A percentile compares a stretch with the other conserved stretches of the same genome.
These are phyloP conservation scores for Helminthosporium solani DNA, from an alignment of 2,329 filamentous ascomycete species.

Conservation along the genomic window DNA sequence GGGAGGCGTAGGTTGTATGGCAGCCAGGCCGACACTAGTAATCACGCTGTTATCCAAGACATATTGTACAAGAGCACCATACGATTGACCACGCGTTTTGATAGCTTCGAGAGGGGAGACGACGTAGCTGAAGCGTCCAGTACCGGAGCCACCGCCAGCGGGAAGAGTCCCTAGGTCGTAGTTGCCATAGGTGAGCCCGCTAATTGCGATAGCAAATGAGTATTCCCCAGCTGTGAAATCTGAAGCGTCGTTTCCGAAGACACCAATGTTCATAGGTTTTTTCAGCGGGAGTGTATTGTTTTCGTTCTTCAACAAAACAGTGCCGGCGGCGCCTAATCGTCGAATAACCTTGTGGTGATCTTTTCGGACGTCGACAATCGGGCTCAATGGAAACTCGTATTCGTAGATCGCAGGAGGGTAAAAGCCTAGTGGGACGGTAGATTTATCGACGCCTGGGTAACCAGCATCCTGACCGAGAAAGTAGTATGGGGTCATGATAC, in stretches of 20 bases:
- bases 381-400: conserved; percentile 37
- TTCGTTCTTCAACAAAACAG: conserved; percentile 51
- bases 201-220: conserved; percentile 6
- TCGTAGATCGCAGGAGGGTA: conserved; percentile 17
- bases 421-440: conserved; percentile 24
- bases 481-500: conserved; percentile 50
- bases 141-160: conserved; percentile 46
- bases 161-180: conserved; percentile 48
- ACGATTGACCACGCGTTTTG: conserved; percentile 24
- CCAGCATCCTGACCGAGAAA: conserved; percentile 42
- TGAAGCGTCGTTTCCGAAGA: conserved; percentile 53
- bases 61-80: conserved; percentile 49
- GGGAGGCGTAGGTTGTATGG: conserved; percentile 35
- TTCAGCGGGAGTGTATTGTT: conserved; percentile 53
- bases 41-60: conserved; percentile 43
- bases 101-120: conserved; percentile 47
- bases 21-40: conserved; percentile 23
- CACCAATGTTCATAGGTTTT: conserved; percentile 48
- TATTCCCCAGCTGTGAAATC: conserved; percentile 51
- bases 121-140: conserved; percentile 42
- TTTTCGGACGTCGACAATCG: conserved; percentile 41
- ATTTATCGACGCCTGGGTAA: conserved; percentile 38
- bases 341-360: conserved; percentile 41
- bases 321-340: conserved; percentile 44
- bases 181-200: conserved; percentile 13